These are phyloP conservation scores for Drosera spatulata DNA, from an alignment of 179 eudicot species.

Conservation along the genomic window DNA sequence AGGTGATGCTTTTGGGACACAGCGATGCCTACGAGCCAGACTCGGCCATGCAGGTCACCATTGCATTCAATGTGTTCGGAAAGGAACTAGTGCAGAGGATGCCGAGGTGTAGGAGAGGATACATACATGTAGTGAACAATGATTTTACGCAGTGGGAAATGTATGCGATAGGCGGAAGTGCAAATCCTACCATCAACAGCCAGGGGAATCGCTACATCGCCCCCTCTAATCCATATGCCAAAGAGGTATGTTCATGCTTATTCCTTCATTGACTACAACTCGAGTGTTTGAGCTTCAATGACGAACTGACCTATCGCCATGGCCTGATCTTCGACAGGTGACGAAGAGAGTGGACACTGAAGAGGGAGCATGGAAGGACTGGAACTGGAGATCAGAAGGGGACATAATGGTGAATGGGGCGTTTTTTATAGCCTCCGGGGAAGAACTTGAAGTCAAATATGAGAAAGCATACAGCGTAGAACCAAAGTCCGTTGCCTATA, in stretches of 20 bases:
- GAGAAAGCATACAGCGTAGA: constrained; percentile 47
- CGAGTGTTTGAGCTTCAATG: too few relatives aligned
- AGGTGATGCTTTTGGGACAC: constrained; percentile 82
- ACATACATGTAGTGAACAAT: constrained; percentile 79
- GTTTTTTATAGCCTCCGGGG: constrained; percentile 42
- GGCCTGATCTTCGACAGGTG: constrained; percentile 15
- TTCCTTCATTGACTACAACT: too few relatives aligned
- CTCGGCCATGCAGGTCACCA: constrained; percentile 79
- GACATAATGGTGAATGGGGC: constrained; percentile 52
- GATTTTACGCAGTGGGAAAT: constrained; percentile 81
- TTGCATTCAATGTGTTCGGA: constrained; percentile 76
- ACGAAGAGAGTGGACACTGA: constrained; percentile 39
- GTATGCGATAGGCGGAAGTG: constrained; percentile 92
- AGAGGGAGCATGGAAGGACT: constrained; percentile 27
- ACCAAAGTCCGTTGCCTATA: constrained; percentile 50
- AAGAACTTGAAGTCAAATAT: constrained; percentile 28
- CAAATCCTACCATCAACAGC: constrained; percentile 79
- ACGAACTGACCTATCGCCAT: too few relatives aligned
- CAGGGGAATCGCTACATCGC: constrained; percentile 88
- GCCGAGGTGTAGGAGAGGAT: constrained; percentile 85
- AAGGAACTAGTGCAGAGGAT: constrained; percentile 65
- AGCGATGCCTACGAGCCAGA: constrained; percentile 69
- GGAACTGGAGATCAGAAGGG: constrained; percentile 52
- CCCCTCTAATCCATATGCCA: constrained; percentile 59
- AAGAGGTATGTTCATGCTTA: constrained; percentile 36